Evolutionary conservation across 768 basidiomycete genomes (phyloP).

Genomic region (Asterophora lycoperdoides): DNA sequence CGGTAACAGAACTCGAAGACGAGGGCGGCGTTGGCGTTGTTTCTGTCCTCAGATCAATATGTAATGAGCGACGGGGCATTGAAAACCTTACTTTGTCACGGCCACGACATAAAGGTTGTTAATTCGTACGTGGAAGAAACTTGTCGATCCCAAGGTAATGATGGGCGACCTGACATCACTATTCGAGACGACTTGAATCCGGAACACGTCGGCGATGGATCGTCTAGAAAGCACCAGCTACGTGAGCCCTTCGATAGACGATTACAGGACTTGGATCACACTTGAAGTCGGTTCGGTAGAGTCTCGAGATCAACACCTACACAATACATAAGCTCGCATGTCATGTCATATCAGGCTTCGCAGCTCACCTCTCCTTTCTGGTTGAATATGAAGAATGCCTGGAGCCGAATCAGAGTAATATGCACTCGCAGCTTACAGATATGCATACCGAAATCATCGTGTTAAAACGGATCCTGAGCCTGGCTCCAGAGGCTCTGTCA

Average conservation of each 20-base stretch:
- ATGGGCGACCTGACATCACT: constrained; percentile 96
- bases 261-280: constrained; percentile 33
- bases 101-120: constrained; percentile 96
- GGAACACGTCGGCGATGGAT: constrained; percentile 95
- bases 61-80: not conserved
- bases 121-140: constrained; percentile 96
- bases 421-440: not conserved
- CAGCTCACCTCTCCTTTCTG: constrained; percentile 91
- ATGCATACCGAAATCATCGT: constrained; percentile 31
- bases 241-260: constrained; percentile 2
- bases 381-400: constrained; percentile 99
- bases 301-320: constrained; percentile 91
- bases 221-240: constrained; percentile 48
- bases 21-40: constrained; percentile 94
- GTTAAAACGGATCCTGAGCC: constrained; percentile 1
- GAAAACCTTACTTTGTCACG: constrained; percentile 77
- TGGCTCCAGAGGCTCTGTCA: too few relatives aligned
- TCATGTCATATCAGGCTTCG: constrained; percentile 2
- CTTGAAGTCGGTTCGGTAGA: constrained; percentile 98
- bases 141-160: constrained; percentile 95
- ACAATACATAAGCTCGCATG: constrained; percentile 6
- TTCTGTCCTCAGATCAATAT: constrained; percentile 42
- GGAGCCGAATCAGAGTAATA: constrained; percentile 2
- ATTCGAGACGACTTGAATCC: constrained; percentile 98
- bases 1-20: constrained; percentile 98